Percentiles rank a stretch among this genome's conserved stretches.
These are phyloP conservation scores for Aspergillus nanangensis DNA, from an alignment of 495 filamentous ascomycete genomes.

Conservation along the genomic window DNA sequence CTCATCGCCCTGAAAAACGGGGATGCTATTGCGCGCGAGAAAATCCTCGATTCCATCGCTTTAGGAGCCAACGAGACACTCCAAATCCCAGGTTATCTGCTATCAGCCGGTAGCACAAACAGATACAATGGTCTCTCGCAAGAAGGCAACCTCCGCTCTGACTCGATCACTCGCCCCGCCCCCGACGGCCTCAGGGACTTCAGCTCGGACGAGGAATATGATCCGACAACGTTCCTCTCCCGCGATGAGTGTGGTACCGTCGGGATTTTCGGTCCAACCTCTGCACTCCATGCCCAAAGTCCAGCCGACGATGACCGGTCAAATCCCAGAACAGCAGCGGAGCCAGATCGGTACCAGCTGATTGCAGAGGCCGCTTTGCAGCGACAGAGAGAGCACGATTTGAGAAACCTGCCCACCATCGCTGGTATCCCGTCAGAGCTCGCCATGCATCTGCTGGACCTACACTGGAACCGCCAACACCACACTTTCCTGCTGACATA, in stretches of 20 bases:
- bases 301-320: not conserved
- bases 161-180: too few species aligned
- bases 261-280: conserved; percentile 6
- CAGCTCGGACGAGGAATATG: conserved; percentile 1
- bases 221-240: conserved; percentile 4
- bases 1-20: conserved; percentile 5
- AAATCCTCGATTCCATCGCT: conserved; percentile 2
- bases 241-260: conserved; percentile 8
- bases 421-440: conserved; percentile 13
- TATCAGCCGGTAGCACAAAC: too few species aligned
- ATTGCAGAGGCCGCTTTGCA: conserved; percentile 12
- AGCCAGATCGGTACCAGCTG: conserved; percentile 6
- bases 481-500: conserved; percentile 29
- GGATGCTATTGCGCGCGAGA: not conserved
- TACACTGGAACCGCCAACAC: conserved; percentile 32
- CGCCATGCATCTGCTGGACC: conserved; percentile 22
- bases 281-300: conserved; percentile 2
- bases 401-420: conserved; percentile 1
- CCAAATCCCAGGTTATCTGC: too few species aligned
- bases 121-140: too few species aligned
- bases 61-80: not conserved
- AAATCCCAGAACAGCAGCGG: not conserved
- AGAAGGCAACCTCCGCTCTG: too few species aligned
- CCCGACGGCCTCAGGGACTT: too few species aligned
- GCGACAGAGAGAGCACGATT: conserved; percentile 7